Base-by-base conservation (phyloP, 306 rosid genomes). In the Carpinus fangiana region DNA sequence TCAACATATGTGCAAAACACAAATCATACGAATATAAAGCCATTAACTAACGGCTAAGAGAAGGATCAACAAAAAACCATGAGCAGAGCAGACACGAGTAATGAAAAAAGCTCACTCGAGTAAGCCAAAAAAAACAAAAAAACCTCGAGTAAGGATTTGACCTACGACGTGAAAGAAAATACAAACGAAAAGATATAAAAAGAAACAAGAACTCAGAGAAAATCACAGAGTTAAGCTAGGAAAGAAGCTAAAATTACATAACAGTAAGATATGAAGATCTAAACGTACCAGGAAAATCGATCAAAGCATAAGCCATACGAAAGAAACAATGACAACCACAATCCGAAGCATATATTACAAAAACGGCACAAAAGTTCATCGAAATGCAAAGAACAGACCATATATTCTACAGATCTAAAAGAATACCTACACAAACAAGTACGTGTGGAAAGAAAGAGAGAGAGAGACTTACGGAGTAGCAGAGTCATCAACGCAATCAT, bases 391-490 rank as follows among this genome's bases (percentile, higher is more conserved):
- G 31, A 21, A 4, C 28, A 12, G 26, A n/a, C 18, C 16, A 10
- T 8, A 4, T 8, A 6, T 0, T 7, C 51, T 41, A 34, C n/a
- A 78, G 80, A 75, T 79, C 83, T 65, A 82, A 12, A 68, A 1
- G 10, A 67, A 74, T n/a, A 54, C 12, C 0, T 2, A 2, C 28
- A 16, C 56, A 20, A 31, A 64, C 28, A 14, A 45, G 23, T 14
- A 0, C 12, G 43, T 18, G 50, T 72, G 80, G 68, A 23, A 13
- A 17, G 3, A 0, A 9, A 46, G 7, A 54, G 59, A 66, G 2
- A 59, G 14, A 52, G 7, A 36, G 8, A 52, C 91, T 76, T 14
- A 93, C 98, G 81, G 74, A 20, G 78, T 16, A 66, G 80, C 60
- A 11, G 86, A 76, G 76, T 80, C 89, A 1, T 75, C 87, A 0